These are phyloP conservation scores for Euptelea pleiosperma DNA, from an alignment of 164 flowering plant genomes.

Conservation along the genomic window DNA sequence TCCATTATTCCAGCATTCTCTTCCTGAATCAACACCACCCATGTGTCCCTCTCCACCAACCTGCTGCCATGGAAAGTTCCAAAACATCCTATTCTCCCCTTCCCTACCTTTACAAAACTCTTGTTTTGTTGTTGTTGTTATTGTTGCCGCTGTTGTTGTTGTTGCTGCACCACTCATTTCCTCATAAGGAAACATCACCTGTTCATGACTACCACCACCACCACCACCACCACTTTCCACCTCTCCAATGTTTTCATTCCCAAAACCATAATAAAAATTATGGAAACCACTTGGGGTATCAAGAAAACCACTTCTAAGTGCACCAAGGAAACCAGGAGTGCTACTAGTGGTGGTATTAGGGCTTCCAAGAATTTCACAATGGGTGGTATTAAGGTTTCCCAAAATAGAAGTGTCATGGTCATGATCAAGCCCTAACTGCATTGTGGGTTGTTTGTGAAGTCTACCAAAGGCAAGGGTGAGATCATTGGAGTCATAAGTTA, in stretches of 20 bases:
- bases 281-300: conserved; percentile 37
- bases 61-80: conserved; percentile 76
- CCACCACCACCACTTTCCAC: conserved; percentile 27
- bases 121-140: conserved; percentile 50
- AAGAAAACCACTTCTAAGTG: conserved; percentile 38
- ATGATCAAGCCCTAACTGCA: conserved; percentile 49
- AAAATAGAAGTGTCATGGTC: conserved; percentile 28
- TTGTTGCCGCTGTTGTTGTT: conserved; percentile 13
- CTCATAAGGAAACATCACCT: conserved; percentile 29
- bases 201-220: neutral
- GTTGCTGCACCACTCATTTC: conserved; percentile 32
- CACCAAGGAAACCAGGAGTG: conserved; percentile 34
- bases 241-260: conserved; percentile 29
- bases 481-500: conserved; percentile 48
- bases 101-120: conserved; percentile 28
- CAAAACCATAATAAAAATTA: conserved; percentile 42
- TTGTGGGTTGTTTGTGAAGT: conserved; percentile 46
- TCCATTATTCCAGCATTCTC: conserved; percentile 58
- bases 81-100: conserved; percentile 34
- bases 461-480: conserved; percentile 63
- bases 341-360: conserved; percentile 13
- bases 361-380: conserved; percentile 34
- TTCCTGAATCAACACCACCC: conserved; percentile 39
- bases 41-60: conserved; percentile 33
- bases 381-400: conserved; percentile 26